Evolutionary conservation across 768 basidiomycete species (phyloP).

Genomic region (Cystobasidium tubakii): DNA sequence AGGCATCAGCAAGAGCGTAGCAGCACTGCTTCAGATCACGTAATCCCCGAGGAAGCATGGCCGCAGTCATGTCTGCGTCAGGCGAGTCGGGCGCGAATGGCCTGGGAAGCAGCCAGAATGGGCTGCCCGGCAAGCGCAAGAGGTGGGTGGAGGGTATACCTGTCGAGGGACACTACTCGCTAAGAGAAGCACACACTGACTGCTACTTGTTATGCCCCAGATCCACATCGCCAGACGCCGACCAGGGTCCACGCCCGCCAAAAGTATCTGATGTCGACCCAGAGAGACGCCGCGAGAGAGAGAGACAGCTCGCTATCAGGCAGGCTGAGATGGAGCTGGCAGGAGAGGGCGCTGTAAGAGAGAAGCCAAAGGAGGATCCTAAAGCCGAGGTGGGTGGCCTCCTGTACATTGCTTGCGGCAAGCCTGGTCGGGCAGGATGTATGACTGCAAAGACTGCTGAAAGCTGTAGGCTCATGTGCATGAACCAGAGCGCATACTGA

Average conservation of each 20-base stretch:
- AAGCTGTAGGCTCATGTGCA: not conserved
- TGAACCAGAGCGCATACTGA: constrained; percentile 3
- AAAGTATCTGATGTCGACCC: constrained; percentile 68
- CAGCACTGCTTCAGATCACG: not conserved
- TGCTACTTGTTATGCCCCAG: too few relatives aligned
- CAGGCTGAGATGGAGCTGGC: constrained; percentile 62
- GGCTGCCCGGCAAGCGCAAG: constrained; percentile 28
- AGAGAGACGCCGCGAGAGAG: constrained; percentile 66
- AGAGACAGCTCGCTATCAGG: constrained; percentile 68
- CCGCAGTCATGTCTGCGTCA: constrained; percentile 1
- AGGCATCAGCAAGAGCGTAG: not conserved
- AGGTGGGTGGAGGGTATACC: constrained; percentile 21
- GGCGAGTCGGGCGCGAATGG: constrained; percentile 13
- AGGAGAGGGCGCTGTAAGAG: constrained; percentile 52
- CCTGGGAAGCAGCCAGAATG: constrained; percentile 1
- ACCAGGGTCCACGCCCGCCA: not conserved
- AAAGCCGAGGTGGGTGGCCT: constrained; percentile 17
- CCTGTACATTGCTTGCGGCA: not conserved
- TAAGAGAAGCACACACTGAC: not conserved
- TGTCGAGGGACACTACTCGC: too few relatives aligned
- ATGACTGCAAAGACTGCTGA: not conserved
- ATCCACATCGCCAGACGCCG: constrained; percentile 3
- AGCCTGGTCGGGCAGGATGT: not conserved
- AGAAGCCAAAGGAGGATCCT: constrained; percentile 56
- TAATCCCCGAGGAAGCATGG: not conserved